Conservation (phyloP, 1,284 basidiomycete species). For the Sanghuangporus baumii region DNA sequence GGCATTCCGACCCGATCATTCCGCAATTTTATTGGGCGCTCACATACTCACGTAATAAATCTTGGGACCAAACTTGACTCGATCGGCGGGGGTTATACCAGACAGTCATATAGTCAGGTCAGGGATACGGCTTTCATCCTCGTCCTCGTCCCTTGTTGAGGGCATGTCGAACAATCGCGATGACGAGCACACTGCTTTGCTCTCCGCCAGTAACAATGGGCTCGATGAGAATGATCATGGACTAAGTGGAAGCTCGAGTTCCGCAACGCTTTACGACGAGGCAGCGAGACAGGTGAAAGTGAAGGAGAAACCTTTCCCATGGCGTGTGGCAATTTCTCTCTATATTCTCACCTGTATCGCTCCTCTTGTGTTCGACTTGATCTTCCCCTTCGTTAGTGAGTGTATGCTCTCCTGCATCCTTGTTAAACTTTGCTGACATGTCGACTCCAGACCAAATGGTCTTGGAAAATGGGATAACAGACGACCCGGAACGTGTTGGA, state of each 20-base stretch:
- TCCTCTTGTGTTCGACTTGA: constrained; percentile 20
- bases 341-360: constrained; percentile 7
- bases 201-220: neutral
- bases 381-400: constrained; percentile 23
- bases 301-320: constrained; percentile 12
- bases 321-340: constrained; percentile 9
- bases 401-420: neutral
- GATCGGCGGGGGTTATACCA: neutral
- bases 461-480: constrained; percentile 22
- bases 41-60: neutral
- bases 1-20: neutral
- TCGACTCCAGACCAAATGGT: constrained; percentile 20
- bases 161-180: neutral
- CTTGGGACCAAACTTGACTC: neutral
- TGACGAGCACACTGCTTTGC: constrained; percentile 6
- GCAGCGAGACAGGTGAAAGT: neutral
- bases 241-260: neutral
- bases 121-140: neutral
- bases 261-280: neutral
- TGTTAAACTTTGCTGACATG: neutral
- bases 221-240: neutral
- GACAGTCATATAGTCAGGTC: neutral
- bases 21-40: neutral
- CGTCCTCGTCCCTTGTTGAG: neutral
- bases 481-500: constrained; percentile 22